A percentile compares a stretch with the other conserved stretches of the same genome.
Conservation (phyloP, 192 early-diverging fungal genomes). For the Dimargaris cristalligena region DNA sequence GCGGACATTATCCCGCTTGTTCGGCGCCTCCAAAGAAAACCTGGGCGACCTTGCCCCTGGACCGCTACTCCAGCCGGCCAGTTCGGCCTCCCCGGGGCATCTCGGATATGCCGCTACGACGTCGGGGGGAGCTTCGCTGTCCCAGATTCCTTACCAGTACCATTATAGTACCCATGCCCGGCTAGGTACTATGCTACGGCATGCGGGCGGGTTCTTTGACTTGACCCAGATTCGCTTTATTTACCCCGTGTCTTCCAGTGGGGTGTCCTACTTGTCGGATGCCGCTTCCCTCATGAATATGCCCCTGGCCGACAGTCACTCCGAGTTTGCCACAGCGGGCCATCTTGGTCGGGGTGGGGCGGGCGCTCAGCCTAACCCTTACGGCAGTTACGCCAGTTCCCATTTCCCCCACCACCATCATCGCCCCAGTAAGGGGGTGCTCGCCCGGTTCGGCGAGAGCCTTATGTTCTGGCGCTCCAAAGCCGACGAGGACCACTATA, state of each 20-base stretch:
- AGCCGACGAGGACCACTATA: background rate
- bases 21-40: too few relatives aligned
- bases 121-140: background rate
- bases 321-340: background rate
- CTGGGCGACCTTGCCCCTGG: background rate
- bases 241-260: background rate
- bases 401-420: background rate
- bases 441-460: background rate
- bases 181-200: conserved; percentile 2
- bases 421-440: background rate
- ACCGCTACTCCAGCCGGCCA: background rate
- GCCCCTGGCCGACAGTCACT: background rate
- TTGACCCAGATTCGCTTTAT: conserved; percentile 7
- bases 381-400: background rate
- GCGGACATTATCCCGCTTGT: background rate
- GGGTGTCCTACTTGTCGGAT: background rate
- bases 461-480: background rate
- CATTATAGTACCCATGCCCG: conserved; percentile 9
- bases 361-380: too few relatives aligned
- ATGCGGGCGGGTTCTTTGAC: conserved; percentile 10
- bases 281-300: background rate
- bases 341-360: too few relatives aligned
- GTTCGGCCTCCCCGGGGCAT: background rate
- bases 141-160: background rate
- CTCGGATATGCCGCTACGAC: too few relatives aligned